Evolutionary conservation across 2,329 filamentous ascomycete species (phyloP).

Genomic region (Dactylellina cionopaga): DNA sequence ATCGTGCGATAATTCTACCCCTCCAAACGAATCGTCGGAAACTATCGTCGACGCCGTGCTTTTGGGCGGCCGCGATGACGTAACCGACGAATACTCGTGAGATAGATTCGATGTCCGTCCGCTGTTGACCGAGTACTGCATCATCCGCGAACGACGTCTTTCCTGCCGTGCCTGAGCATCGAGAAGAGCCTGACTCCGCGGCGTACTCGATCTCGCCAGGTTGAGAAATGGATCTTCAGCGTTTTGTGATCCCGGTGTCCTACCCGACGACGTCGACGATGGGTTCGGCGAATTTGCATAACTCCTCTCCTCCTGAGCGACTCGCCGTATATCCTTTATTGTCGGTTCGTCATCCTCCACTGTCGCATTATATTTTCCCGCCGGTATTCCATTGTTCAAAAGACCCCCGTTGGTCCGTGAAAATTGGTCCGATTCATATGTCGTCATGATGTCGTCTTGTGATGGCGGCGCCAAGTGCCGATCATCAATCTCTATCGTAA

Average conservation of each 20-base stretch:
- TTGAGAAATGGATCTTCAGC: slow-evolving; percentile 56
- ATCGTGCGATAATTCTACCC: slow-evolving; percentile 38
- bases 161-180: slow-evolving; percentile 49
- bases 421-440: slow-evolving; percentile 45
- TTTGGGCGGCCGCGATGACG: slow-evolving; percentile 20
- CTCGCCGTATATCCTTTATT: slow-evolving; percentile 41
- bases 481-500: slow-evolving; percentile 45
- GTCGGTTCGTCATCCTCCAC: slow-evolving; percentile 54
- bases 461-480: slow-evolving; percentile 29
- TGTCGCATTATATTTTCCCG: slow-evolving; percentile 43
- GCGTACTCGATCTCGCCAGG: slow-evolving; percentile 55
- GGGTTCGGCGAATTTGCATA: slow-evolving; percentile 28
- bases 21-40: slow-evolving; percentile 45
- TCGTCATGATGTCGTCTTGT: slow-evolving; percentile 33
- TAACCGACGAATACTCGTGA: slow-evolving; percentile 43
- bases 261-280: slow-evolving; percentile 18
- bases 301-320: slow-evolving; percentile 26
- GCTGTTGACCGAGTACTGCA: slow-evolving; percentile 52
- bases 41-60: slow-evolving; percentile 43
- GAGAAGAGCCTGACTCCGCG: slow-evolving; percentile 45
- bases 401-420: slow-evolving; percentile 52
- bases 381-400: slow-evolving; percentile 50
- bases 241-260: slow-evolving; percentile 35
- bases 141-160: slow-evolving; percentile 43
- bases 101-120: slow-evolving; percentile 52